phyloP scores from a whole-genome alignment of 1,284 basidiomycete species.

The Papiliotrema nemorosa region DNA sequence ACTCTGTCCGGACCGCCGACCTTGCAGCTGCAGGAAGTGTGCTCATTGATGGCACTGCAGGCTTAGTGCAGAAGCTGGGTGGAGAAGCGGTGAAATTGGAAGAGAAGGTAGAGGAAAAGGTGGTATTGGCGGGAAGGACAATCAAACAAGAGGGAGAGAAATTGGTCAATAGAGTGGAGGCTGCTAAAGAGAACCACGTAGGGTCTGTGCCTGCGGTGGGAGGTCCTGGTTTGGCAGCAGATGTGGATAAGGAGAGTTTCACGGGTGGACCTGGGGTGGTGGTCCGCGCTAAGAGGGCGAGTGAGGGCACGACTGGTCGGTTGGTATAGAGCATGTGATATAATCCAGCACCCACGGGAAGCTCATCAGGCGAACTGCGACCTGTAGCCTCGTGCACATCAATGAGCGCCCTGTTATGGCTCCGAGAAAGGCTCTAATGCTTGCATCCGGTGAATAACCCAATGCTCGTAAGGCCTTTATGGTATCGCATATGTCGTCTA shows the following conservation, averaged over 20 bases:
- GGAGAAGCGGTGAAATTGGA: neutral
- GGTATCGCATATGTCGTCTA: too few species aligned
- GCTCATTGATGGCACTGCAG: neutral
- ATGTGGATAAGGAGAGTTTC: slow-evolving; percentile 3
- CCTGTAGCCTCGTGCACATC: too few species aligned
- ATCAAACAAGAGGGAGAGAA: slow-evolving; percentile 1
- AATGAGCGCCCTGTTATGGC: too few species aligned
- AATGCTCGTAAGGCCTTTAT: too few species aligned
- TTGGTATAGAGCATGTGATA: slow-evolving; percentile 2
- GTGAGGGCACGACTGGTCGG: neutral
- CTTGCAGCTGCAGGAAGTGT: neutral
- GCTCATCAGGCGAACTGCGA: too few species aligned
- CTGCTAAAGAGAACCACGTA: neutral
- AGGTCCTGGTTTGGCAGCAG: neutral
- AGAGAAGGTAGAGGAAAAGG: neutral
- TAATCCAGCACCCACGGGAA: too few species aligned
- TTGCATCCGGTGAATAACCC: too few species aligned
- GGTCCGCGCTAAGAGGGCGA: slow-evolving; percentile 2
- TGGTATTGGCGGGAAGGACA: neutral
- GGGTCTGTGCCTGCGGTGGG: neutral
- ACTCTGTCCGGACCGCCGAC: slow-evolving; percentile 2
- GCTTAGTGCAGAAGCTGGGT: neutral
- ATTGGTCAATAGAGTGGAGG: neutral
- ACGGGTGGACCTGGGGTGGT: slow-evolving; percentile 1
- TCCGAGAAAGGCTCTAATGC: too few species aligned